A percentile compares a stretch with the other conserved stretches of the same genome.
These are phyloP conservation scores for Gryganskiella cystojenkinii DNA, from an alignment of 192 early-diverging fungal species.

Conservation along the genomic window DNA sequence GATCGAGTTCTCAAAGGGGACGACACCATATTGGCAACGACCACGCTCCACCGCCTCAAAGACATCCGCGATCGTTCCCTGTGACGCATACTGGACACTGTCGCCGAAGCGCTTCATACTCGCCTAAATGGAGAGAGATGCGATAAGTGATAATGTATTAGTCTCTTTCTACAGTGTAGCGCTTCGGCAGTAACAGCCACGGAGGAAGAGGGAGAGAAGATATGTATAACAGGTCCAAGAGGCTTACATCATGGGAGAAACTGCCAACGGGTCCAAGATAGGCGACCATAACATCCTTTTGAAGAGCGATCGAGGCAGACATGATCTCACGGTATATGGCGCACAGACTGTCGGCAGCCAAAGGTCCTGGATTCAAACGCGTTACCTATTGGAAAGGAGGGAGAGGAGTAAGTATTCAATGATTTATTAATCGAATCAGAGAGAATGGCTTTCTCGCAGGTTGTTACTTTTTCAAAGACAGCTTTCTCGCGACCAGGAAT, in stretches of 20 bases:
- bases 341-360: constrained; percentile 54
- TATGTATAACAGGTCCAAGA: neutral
- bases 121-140: constrained; percentile 8
- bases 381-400: too few relatives aligned
- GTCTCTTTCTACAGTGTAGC: neutral
- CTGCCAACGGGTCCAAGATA: constrained; percentile 93
- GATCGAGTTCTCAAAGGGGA: constrained; percentile 97
- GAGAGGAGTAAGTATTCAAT: too few relatives aligned
- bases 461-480: constrained; percentile 80
- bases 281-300: constrained; percentile 82
- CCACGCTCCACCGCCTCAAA: constrained; percentile 81
- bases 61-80: constrained; percentile 79
- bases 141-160: neutral
- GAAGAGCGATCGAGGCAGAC: constrained; percentile 89
- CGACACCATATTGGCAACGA: constrained; percentile 85
- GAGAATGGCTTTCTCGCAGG: too few relatives aligned
- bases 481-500: constrained; percentile 82
- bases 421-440: too few relatives aligned
- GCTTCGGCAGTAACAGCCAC: too few relatives aligned
- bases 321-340: constrained; percentile 80
- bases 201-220: neutral
- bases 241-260: constrained; percentile 85
- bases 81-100: constrained; percentile 75
- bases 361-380: constrained; percentile 79
- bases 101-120: constrained; percentile 79